phyloP scores from a whole-genome alignment of 352 stramenopile species.

The Pythium brachiatum region DNA sequence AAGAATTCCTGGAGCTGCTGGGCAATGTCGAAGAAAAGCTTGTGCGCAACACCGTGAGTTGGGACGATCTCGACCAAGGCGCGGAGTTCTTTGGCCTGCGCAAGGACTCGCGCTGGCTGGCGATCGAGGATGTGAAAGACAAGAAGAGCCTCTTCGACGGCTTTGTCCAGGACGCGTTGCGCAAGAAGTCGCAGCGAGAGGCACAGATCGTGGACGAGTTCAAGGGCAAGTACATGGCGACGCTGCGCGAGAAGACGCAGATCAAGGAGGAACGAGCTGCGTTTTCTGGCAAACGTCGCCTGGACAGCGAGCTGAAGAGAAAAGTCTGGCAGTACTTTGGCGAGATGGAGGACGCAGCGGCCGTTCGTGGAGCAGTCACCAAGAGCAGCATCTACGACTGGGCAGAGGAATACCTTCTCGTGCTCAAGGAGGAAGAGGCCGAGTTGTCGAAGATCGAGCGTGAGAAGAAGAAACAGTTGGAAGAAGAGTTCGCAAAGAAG shows the following conservation, averaged over 20 bases:
- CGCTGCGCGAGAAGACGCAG: conserved; percentile 32
- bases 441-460: conserved; percentile 49
- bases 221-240: conserved; percentile 38
- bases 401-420: conserved; percentile 46
- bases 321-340: conserved; percentile 39
- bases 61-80: conserved; percentile 49
- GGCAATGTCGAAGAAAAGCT: conserved; percentile 40
- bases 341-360: conserved; percentile 25
- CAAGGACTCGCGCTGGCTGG: conserved; percentile 62
- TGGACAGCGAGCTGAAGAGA: conserved; percentile 50
- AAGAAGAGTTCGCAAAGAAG: conserved; percentile 27
- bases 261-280: conserved; percentile 16
- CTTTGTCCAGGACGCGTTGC: conserved; percentile 62
- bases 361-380: conserved; percentile 27
- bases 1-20: conserved; percentile 78
- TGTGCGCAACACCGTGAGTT: conserved; percentile 26
- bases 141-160: conserved; percentile 66
- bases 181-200: conserved; percentile 46
- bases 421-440: conserved; percentile 45
- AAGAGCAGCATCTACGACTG: conserved; percentile 67
- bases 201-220: conserved; percentile 42
- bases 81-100: conserved; percentile 54
- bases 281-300: conserved; percentile 30
- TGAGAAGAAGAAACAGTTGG: conserved; percentile 34
- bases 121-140: conserved; percentile 60